Evolutionary conservation across 352 stramenopile species (phyloP).

Genomic region (Phytophthora sansomeana): DNA sequence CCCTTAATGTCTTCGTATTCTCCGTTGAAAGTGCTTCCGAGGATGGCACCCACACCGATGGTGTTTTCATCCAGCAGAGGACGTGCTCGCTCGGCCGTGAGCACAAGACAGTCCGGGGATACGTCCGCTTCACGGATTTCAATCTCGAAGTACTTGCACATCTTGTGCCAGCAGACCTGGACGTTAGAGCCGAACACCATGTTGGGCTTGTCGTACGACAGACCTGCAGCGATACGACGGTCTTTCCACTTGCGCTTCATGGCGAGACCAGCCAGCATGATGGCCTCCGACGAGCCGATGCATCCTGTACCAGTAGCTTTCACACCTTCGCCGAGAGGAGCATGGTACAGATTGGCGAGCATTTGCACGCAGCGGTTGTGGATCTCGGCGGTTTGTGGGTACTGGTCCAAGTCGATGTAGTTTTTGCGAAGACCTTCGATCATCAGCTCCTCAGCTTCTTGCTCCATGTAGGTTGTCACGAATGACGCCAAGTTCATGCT

Average conservation of each 20-base stretch:
- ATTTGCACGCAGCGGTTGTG: conserved; percentile 93
- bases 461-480: conserved; percentile 92
- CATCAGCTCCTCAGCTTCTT: conserved; percentile 87
- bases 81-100: conserved; percentile 78
- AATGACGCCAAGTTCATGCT: conserved; percentile 91
- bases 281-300: conserved; percentile 91
- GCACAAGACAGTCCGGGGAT: conserved; percentile 54
- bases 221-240: conserved; percentile 18
- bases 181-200: conserved; percentile 35
- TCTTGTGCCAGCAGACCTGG: conserved; percentile 29
- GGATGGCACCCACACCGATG: conserved; percentile 87
- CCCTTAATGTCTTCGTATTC: conserved; percentile 91
- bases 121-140: conserved; percentile 30
- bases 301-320: conserved; percentile 80
- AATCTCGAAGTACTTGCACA: conserved; percentile 35
- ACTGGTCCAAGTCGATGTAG: conserved; percentile 92
- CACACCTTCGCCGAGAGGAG: conserved; percentile 53
- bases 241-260: conserved; percentile 70
- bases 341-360: conserved; percentile 89
- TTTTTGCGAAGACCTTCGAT: conserved; percentile 86
- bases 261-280: conserved; percentile 87
- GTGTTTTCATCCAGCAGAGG: conserved; percentile 92
- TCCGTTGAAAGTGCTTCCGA: conserved; percentile 92
- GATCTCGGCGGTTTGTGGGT: conserved; percentile 89
- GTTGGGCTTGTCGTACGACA: conserved; percentile 21